These are phyloP conservation scores for Ogataea nakhonphanomensis DNA, from an alignment of 805 yeast species.

Conservation along the genomic window DNA sequence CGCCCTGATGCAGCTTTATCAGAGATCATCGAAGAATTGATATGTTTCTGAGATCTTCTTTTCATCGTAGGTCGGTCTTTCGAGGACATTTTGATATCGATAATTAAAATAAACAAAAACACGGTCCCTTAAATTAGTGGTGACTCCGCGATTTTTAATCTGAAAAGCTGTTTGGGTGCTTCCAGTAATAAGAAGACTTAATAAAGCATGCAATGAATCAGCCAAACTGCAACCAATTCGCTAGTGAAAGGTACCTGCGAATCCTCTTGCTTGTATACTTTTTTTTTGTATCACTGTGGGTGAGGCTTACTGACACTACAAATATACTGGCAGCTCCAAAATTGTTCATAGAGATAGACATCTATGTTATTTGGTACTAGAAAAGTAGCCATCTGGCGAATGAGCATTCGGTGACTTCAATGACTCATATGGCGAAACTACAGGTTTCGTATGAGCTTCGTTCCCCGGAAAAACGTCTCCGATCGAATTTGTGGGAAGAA, in stretches of 20 bases:
- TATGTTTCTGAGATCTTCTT: slow-evolving; percentile 10
- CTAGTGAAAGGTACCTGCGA: slow-evolving; percentile 1
- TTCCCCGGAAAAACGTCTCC: slow-evolving; percentile 21
- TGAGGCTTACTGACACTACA: slow-evolving; percentile 11
- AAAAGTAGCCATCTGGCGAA: slow-evolving; percentile 4
- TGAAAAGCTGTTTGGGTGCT: slow-evolving; percentile 4
- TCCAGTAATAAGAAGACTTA: background rate
- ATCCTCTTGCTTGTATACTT: slow-evolving; percentile 8
- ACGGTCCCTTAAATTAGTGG: background rate
- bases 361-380: too few species aligned
- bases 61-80: slow-evolving; percentile 10
- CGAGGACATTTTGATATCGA: slow-evolving; percentile 10
- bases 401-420: slow-evolving; percentile 2
- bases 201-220: slow-evolving; percentile 3
- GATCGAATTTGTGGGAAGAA: slow-evolving; percentile 21
- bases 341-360: too few species aligned
- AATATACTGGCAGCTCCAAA: background rate
- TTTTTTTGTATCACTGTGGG: slow-evolving; percentile 6
- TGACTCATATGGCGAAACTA: background rate
- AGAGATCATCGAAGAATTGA: slow-evolving; percentile 13
- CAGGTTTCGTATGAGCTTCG: background rate
- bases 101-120: slow-evolving; percentile 12
- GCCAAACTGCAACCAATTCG: background rate
- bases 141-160: slow-evolving; percentile 5
- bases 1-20: slow-evolving; percentile 13